Conservation (phyloP, 2,329 filamentous ascomycete species). For the Thelonectria olida region DNA sequence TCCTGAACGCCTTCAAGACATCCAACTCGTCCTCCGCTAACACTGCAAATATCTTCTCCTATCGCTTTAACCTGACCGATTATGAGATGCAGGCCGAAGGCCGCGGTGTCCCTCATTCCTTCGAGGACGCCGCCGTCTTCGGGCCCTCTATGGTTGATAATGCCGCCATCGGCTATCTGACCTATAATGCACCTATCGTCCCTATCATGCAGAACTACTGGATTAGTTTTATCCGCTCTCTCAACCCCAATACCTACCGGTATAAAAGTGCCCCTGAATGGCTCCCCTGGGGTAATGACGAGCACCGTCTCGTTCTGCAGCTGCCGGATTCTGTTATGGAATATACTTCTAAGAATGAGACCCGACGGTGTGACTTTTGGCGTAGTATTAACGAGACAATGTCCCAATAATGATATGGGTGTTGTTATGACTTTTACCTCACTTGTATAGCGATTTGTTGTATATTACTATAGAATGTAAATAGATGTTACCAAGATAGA, state of each 20-base stretch:
- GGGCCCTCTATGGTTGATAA: constrained; percentile 50
- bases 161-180: constrained; percentile 50
- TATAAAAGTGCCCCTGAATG: constrained; percentile 50
- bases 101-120: constrained; percentile 58
- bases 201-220: constrained; percentile 60
- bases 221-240: constrained; percentile 57
- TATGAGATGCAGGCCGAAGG: constrained; percentile 46
- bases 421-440: constrained; percentile 9
- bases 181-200: constrained; percentile 56
- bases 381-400: constrained; percentile 44
- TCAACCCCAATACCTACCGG: constrained; percentile 55
- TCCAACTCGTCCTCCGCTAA: too few relatives aligned
- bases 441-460: constrained; percentile 1
- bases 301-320: constrained; percentile 50
- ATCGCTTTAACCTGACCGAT: constrained; percentile 61
- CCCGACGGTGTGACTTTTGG: constrained; percentile 54
- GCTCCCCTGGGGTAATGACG: constrained; percentile 48
- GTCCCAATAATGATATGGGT: constrained; percentile 28
- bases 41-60: constrained; percentile 59
- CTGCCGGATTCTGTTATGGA: constrained; percentile 52
- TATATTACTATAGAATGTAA: constrained; percentile 29
- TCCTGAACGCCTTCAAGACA: too few relatives aligned
- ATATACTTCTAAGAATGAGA: constrained; percentile 44
- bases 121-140: constrained; percentile 59
- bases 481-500: constrained; percentile 1